Conservation (phyloP, 306 rosid species). For the Lathyrus sativus region DNA sequence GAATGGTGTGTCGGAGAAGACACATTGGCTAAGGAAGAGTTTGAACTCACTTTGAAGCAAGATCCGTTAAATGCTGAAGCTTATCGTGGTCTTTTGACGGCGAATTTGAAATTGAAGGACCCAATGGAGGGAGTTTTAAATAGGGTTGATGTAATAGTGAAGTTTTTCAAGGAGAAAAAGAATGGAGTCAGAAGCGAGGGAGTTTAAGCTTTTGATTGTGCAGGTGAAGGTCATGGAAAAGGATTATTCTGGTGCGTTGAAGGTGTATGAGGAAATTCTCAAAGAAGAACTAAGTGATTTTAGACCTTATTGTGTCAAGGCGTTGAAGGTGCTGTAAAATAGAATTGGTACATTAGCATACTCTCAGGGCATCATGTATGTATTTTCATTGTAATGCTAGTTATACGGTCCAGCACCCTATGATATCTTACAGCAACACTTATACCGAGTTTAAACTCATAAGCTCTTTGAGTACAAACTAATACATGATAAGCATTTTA, state of each 20-base stretch:
- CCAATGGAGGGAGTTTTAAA: conserved; percentile 31
- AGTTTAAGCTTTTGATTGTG: conserved; percentile 80
- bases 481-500: too few species aligned
- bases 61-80: conserved; percentile 72
- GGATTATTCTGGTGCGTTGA: conserved; percentile 66
- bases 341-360: neutral
- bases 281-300: conserved; percentile 82
- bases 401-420: too few species aligned
- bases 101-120: conserved; percentile 43
- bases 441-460: too few species aligned
- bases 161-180: conserved; percentile 49
- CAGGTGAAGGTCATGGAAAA: conserved; percentile 76
- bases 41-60: conserved; percentile 55
- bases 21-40: conserved; percentile 50
- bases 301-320: conserved; percentile 85
- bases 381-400: too few species aligned
- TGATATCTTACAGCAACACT: too few species aligned
- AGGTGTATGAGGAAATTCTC: conserved; percentile 69
- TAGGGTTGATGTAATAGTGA: conserved; percentile 57
- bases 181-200: conserved; percentile 64
- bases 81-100: conserved; percentile 72
- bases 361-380: too few species aligned
- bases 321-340: conserved; percentile 53
- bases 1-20: conserved; percentile 46
- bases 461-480: too few species aligned